A percentile compares a stretch with the other conserved stretches of the same genome.
These are phyloP conservation scores for Litsea cubeba DNA, from an alignment of 164 flowering plant genomes.

Conservation along the genomic window DNA sequence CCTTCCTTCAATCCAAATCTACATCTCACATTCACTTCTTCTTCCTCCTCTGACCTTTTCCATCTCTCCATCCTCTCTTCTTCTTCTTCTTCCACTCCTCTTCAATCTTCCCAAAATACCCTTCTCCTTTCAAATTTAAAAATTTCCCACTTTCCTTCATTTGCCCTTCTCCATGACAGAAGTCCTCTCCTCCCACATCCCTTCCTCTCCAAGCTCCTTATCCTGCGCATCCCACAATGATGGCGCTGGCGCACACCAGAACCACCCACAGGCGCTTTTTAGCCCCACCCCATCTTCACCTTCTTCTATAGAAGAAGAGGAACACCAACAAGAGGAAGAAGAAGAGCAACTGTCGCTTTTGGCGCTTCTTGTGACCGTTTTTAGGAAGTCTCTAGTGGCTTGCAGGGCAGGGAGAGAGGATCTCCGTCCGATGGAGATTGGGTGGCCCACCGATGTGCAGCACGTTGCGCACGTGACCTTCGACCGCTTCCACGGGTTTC, in stretches of 20 bases:
- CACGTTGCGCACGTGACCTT: slow-evolving; percentile 96
- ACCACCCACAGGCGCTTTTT: slow-evolving; percentile 12
- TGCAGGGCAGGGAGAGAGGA: slow-evolving; percentile 44
- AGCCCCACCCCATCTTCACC: slow-evolving; percentile 1
- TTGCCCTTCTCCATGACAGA: slow-evolving; percentile 34
- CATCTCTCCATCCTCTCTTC: neutral
- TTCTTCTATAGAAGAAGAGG: slow-evolving; percentile 13
- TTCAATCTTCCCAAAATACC: neutral
- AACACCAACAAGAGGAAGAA: slow-evolving; percentile 15
- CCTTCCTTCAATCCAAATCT: slow-evolving; percentile 33
- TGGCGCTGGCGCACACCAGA: slow-evolving; percentile 8
- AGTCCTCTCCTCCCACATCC: slow-evolving; percentile 40
- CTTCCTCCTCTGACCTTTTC: slow-evolving; percentile 1
- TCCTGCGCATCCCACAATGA: slow-evolving; percentile 20
- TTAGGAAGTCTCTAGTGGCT: slow-evolving; percentile 65
- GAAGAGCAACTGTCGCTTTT: slow-evolving; percentile 56
- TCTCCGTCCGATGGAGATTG: slow-evolving; percentile 72
- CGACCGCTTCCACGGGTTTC: slow-evolving; percentile 86
- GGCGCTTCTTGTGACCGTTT: slow-evolving; percentile 56
- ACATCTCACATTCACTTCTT: slow-evolving; percentile 4
- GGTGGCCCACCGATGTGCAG: slow-evolving; percentile 78
- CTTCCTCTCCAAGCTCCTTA: slow-evolving; percentile 34
- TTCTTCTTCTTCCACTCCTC: neutral
- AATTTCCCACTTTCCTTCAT: neutral
- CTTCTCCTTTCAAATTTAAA: neutral